Conservation (phyloP, 805 yeast species). For the Middelhovenomyces tepae region DNA sequence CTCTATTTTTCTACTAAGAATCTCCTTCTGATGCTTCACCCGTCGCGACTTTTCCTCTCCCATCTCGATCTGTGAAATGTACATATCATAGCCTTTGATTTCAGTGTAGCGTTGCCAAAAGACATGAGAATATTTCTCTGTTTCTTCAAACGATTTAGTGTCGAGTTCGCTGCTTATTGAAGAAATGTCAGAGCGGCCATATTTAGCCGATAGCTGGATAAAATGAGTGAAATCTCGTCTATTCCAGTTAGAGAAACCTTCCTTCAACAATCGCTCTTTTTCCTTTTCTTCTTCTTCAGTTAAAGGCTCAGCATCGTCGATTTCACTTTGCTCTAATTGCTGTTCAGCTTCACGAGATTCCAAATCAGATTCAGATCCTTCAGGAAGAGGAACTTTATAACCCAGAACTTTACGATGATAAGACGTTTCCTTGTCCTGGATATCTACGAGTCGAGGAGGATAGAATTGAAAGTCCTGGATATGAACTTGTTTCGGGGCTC, state of each 20-base stretch:
- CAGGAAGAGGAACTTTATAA: constrained; percentile 54
- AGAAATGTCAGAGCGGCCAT: constrained; percentile 68
- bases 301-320: constrained; percentile 67
- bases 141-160: constrained; percentile 45
- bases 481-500: constrained; percentile 75
- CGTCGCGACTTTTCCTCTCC: constrained; percentile 80
- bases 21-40: constrained; percentile 62
- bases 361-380: constrained; percentile 38
- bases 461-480: constrained; percentile 88
- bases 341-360: constrained; percentile 40
- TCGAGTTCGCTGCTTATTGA: constrained; percentile 73
- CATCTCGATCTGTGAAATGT: constrained; percentile 66
- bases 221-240: constrained; percentile 83
- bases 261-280: constrained; percentile 47
- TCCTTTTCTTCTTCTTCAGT: constrained; percentile 69
- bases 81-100: constrained; percentile 85
- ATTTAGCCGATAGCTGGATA: constrained; percentile 61
- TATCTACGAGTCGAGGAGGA: constrained; percentile 63
- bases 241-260: constrained; percentile 78
- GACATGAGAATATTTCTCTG: constrained; percentile 61
- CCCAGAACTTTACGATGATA: constrained; percentile 62
- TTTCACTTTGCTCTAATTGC: constrained; percentile 58
- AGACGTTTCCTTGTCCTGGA: constrained; percentile 75
- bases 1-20: constrained; percentile 65
- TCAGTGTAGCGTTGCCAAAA: constrained; percentile 76